Conservation (phyloP, 768 basidiomycete genomes). For the Sporobolomyces roseus region DNA sequence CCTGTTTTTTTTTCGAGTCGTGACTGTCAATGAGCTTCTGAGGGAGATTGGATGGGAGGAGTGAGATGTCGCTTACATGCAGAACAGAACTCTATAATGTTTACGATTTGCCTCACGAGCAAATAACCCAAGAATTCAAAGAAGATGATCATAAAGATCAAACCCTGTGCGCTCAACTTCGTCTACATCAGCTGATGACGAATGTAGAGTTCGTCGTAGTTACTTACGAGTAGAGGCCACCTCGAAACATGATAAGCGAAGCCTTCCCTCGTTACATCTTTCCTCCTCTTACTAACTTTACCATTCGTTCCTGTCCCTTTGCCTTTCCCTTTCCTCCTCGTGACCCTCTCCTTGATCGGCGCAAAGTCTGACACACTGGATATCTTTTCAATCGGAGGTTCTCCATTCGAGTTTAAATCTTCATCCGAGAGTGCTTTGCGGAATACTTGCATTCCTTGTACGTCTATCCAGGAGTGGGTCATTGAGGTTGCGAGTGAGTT, state of each 20-base stretch:
- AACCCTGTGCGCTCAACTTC: conserved; percentile 53
- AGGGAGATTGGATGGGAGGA: no score
- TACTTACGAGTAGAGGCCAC: conserved; percentile 44
- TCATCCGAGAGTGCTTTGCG: conserved; percentile 22
- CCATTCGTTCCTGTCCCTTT: no score
- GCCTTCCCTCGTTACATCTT: conserved; percentile 45
- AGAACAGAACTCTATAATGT: conserved; percentile 85
- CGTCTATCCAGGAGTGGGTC: conserved; percentile 24
- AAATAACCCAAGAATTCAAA: conserved; percentile 75
- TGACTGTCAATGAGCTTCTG: background rate
- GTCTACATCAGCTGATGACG: background rate
- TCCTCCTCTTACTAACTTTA: conserved; percentile 8
- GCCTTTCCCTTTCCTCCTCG: background rate
- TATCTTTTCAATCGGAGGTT: conserved; percentile 47
- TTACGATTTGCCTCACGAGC: conserved; percentile 82
- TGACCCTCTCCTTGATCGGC: background rate
- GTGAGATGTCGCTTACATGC: conserved; percentile 62
- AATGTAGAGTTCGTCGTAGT: background rate
- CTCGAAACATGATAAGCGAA: conserved; percentile 44
- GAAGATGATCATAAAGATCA: conserved; percentile 79
- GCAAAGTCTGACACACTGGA: conserved; percentile 66
- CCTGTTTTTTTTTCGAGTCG: conserved; percentile 55
- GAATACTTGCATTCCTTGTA: conserved; percentile 33
- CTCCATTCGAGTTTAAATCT: background rate
- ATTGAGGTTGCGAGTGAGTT: conserved; percentile 25